Conservation (phyloP, 306 rosid species). For the Quercus suber region DNA sequence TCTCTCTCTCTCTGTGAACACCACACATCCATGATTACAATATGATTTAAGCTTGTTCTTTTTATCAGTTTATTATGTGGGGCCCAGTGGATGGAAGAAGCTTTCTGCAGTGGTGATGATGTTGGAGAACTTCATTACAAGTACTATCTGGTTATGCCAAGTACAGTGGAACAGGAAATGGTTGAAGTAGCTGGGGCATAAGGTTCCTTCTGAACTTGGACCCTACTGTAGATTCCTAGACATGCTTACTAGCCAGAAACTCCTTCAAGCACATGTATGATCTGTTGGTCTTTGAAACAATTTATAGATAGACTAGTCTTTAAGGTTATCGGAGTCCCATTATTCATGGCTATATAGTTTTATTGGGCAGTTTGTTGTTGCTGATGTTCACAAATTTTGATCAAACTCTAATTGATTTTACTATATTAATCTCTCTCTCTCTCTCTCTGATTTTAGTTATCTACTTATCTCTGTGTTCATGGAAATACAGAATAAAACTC, state of each 20-base stretch:
- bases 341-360: not conserved
- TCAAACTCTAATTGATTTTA: not conserved
- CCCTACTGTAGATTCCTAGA: not conserved
- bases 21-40: not conserved
- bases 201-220: conserved; percentile 15
- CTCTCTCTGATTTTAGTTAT: not conserved
- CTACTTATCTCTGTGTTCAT: not conserved
- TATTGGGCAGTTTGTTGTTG: not conserved
- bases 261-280: not conserved
- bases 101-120: conserved; percentile 64
- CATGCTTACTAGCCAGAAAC: not conserved
- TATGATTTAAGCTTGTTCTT: not conserved
- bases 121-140: conserved; percentile 86
- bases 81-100: conserved; percentile 87
- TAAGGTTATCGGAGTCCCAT: not conserved
- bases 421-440: not conserved
- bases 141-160: conserved; percentile 67
- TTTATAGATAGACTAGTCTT: conserved; percentile 2
- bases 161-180: conserved; percentile 90
- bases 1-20: not conserved
- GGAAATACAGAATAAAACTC: not conserved
- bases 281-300: not conserved
- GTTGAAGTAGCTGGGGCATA: conserved; percentile 66
- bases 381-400: not conserved
- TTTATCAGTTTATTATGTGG: conserved; percentile 68